Base-by-base conservation (phyloP, 2,329 filamentous ascomycete genomes). In the Aureobasidium sp. region DNA sequence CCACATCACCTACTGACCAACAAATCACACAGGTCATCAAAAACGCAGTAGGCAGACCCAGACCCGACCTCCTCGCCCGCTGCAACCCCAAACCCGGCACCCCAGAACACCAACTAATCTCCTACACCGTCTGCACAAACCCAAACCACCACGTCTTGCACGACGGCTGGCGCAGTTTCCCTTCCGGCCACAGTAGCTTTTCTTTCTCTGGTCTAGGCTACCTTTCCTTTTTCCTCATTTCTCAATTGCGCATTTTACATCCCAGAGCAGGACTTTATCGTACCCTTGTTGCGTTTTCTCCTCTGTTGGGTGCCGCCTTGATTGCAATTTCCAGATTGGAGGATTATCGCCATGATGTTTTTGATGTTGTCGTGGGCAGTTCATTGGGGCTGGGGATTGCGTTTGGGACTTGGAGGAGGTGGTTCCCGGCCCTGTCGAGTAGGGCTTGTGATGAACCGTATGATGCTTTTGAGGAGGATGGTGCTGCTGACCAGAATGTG, bases 61-160 rank as follows among this genome's bases (percentile, higher is more conserved):
- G 93, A 7, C 93, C 93, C 4, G 93, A 97, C 74, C 78, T 97
- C 39, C 84, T 97, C 45, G 86, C 88, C n/a, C 86, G 94, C 41
- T 99, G 94, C 76, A 86, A 89, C 66, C 92, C 94, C 0, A 68
- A 73, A 36, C 69, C 78, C 15, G 82, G 80, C 8, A 85, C 84
- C 0, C 79, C 84, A 0, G 75, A 75, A 55, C 77, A 85, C 65
- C 68, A 75, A 36, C 74, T 87, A 52, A 80, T 87, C 32, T 84
- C 81, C 16, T 83, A 87, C 54, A 80, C 83, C 36, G 83, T 92
- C 3, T 95, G 90, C 77, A 92, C 88, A 11, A 81, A 91, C 68
- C 81, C 83, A 1, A 73, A 86, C 67, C 82, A 84, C 63, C 87
- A 90, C 71, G 78, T 79, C 1, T 80, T 95, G 4, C 87, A 94